Percentiles rank a stretch among this genome's conserved stretches.
phyloP scores from a whole-genome alignment of 148 eudicot species.

The Polygonum maritimum region DNA sequence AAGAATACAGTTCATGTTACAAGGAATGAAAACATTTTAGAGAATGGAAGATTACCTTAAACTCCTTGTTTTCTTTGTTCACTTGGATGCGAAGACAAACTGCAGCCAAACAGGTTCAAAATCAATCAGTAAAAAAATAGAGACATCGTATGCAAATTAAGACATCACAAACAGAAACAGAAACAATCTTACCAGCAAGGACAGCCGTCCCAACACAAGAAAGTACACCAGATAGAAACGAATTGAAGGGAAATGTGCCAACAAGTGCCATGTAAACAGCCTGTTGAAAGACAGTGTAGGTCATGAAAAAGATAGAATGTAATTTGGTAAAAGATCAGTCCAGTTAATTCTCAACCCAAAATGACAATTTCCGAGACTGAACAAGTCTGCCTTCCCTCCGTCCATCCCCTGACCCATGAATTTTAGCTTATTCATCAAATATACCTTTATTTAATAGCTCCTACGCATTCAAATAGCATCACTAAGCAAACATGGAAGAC shows the following conservation, averaged over 20 bases:
- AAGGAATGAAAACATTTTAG: background rate
- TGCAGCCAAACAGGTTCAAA: constrained; percentile 11
- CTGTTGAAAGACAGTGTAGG: constrained; percentile 21
- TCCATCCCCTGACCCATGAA: background rate
- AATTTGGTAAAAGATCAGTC: background rate
- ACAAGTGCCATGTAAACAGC: constrained; percentile 60
- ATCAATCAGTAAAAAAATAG: background rate
- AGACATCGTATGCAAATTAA: background rate
- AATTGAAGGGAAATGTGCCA: constrained; percentile 74
- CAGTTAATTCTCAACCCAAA: background rate
- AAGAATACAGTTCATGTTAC: background rate
- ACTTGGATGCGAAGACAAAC: constrained; percentile 68
- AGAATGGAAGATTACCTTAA: constrained; percentile 35
- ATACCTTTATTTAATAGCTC: background rate
- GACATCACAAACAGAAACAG: background rate
- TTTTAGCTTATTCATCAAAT: background rate
- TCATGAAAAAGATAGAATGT: background rate
- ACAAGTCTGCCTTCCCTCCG: background rate
- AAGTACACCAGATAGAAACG: constrained; percentile 64
- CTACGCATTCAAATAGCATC: background rate
- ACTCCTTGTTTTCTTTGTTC: constrained; percentile 76
- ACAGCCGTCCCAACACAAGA: constrained; percentile 70
- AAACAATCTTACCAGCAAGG: constrained; percentile 44
- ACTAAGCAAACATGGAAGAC: background rate
- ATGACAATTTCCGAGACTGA: background rate